A percentile compares a stretch with the other conserved stretches of the same genome.
phyloP scores from a whole-genome alignment of 2,329 filamentous ascomycete genomes.

The Rutstroemia sp. region DNA sequence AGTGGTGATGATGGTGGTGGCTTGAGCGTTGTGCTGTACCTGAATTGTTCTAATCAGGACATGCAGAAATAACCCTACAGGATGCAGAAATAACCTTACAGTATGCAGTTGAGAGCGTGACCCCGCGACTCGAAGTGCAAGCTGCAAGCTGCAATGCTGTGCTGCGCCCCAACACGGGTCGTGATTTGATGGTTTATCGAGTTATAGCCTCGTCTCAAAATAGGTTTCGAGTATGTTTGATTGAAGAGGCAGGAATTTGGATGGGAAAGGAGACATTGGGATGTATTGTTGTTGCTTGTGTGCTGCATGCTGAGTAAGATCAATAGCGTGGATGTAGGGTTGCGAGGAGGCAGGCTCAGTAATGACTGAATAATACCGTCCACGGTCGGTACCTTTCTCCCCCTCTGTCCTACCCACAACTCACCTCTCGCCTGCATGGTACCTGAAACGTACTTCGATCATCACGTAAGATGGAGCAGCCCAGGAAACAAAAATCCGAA shows the following conservation, averaged over 20 bases:
- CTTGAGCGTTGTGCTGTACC: constrained; percentile 1
- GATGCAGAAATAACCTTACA: not conserved
- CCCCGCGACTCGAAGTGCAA: not conserved
- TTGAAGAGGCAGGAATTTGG: not conserved
- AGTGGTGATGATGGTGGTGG: not conserved
- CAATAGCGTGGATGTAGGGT: not conserved
- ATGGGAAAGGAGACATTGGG: not conserved
- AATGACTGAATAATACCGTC: not conserved
- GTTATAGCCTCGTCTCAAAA: constrained; percentile 14
- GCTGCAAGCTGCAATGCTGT: not conserved
- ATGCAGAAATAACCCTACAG: no score
- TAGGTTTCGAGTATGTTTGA: constrained; percentile 10
- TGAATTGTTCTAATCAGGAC: not conserved
- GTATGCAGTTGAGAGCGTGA: constrained; percentile 6
- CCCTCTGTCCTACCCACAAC: not conserved
- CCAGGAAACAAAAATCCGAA: not conserved
- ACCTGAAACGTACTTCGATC: constrained; percentile 1
- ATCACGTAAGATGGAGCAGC: constrained; percentile 9
- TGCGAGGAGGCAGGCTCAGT: not conserved
- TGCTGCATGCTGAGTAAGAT: constrained; percentile 7
- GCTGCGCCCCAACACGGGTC: constrained; percentile 3
- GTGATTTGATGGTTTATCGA: not conserved
- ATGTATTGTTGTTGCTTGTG: no score
- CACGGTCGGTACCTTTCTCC: not conserved
- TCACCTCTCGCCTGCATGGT: not conserved